Evolutionary conservation across 2,329 filamentous ascomycete genomes (phyloP).

Genomic region (Boeremia lycopersici): DNA sequence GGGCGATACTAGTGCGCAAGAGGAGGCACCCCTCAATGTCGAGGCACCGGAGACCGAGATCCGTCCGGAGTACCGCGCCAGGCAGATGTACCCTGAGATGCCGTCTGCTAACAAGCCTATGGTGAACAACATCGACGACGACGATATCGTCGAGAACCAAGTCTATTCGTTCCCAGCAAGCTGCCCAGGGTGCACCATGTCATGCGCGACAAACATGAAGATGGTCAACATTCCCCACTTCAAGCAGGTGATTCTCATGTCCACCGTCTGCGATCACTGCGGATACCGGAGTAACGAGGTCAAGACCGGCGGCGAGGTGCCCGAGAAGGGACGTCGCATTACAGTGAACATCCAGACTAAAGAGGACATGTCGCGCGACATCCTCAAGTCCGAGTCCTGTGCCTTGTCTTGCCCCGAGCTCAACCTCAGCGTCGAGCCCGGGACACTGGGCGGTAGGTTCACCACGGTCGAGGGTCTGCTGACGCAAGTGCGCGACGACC

Average conservation of each 20-base stretch:
- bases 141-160: conserved; percentile 89
- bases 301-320: conserved; percentile 94
- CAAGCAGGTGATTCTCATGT: conserved; percentile 96
- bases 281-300: conserved; percentile 96
- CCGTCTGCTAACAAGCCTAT: conserved; percentile 39
- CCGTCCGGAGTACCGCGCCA: conserved; percentile 58
- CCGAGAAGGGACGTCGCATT: conserved; percentile 82
- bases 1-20: conserved; percentile 50
- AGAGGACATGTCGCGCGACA: conserved; percentile 85
- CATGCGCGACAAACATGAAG: conserved; percentile 94
- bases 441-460: conserved; percentile 93
- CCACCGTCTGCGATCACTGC: conserved; percentile 87
- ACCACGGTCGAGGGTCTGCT: conserved; percentile 95
- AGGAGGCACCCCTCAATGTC: conserved; percentile 26
- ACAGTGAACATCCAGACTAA: conserved; percentile 71
- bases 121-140: conserved; percentile 59
- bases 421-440: conserved; percentile 84
- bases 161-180: conserved; percentile 91
- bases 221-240: conserved; percentile 98
- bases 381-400: conserved; percentile 95
- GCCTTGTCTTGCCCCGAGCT: conserved; percentile 86
- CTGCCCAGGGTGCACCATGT: conserved; percentile 87
- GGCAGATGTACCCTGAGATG: conserved; percentile 52
- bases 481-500: conserved; percentile 88
- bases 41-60: conserved; percentile 63